phyloP scores from a whole-genome alignment of 345 rosid genomes.

The Leavenworthia alabamica region DNA sequence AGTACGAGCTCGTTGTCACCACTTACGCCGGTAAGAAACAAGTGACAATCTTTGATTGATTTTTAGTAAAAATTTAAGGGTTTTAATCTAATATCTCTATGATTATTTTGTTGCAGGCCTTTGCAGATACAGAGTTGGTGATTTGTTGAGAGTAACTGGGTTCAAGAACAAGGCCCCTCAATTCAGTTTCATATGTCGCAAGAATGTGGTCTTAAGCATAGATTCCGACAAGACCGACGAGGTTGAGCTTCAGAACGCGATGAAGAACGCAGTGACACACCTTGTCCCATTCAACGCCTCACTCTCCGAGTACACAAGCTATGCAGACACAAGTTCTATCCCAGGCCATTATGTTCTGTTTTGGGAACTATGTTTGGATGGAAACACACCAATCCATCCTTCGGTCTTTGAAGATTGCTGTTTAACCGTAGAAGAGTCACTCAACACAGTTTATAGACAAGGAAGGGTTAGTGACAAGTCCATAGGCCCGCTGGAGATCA shows the following conservation, averaged over 20 bases:
- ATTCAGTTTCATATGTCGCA: slow-evolving; percentile 91
- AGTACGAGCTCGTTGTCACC: slow-evolving; percentile 95
- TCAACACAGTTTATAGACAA: slow-evolving; percentile 89
- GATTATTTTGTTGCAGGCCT: slow-evolving; percentile 44
- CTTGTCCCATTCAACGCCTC: slow-evolving; percentile 69
- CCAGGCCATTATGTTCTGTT: slow-evolving; percentile 90
- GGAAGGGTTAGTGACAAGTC: slow-evolving; percentile 83
- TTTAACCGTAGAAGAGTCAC: slow-evolving; percentile 72
- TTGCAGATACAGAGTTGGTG: slow-evolving; percentile 85
- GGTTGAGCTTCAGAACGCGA: slow-evolving; percentile 90
- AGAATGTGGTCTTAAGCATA: slow-evolving; percentile 83
- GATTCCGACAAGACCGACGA: slow-evolving; percentile 96
- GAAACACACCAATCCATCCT: slow-evolving; percentile 76
- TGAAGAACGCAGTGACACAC: slow-evolving; percentile 75
- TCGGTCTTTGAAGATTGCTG: slow-evolving; percentile 91
- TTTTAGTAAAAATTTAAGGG: not conserved
- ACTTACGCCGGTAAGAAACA: slow-evolving; percentile 71
- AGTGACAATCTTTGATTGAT: not conserved
- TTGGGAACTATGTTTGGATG: slow-evolving; percentile 72
- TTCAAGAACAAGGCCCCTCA: slow-evolving; percentile 97
- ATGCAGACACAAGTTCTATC: slow-evolving; percentile 61
- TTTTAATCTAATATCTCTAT: slow-evolving; percentile 1
- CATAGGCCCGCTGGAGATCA: slow-evolving; percentile 88
- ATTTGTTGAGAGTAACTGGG: slow-evolving; percentile 80
- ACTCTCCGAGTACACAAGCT: slow-evolving; percentile 79